These are phyloP conservation scores for Liquidambar formosana DNA, from an alignment of 164 flowering plant species.

Conservation along the genomic window DNA sequence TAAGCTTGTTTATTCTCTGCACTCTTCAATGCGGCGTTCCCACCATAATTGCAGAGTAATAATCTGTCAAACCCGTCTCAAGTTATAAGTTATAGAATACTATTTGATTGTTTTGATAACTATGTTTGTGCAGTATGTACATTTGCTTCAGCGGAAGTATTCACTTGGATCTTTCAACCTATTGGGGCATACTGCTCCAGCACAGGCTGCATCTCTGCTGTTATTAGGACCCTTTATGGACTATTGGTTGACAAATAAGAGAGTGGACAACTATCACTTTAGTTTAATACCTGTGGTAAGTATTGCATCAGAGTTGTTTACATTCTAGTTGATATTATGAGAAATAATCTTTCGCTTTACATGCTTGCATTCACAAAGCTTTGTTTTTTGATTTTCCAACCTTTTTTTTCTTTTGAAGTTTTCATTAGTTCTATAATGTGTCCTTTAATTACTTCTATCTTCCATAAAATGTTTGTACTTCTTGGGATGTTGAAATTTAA, in stretches of 20 bases:
- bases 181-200: slow-evolving; percentile 90
- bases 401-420: too few species aligned
- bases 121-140: slow-evolving; percentile 41
- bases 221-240: slow-evolving; percentile 78
- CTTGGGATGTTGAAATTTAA: too few species aligned
- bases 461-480: too few species aligned
- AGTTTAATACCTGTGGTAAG: slow-evolving; percentile 55
- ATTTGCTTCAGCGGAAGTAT: slow-evolving; percentile 53
- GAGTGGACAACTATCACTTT: slow-evolving; percentile 54
- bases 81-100: too few species aligned
- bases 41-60: too few species aligned
- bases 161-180: slow-evolving; percentile 82
- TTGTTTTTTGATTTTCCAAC: too few species aligned
- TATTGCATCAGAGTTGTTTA: background rate
- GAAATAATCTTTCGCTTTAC: background rate
- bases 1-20: too few species aligned
- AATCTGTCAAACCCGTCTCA: too few species aligned
- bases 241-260: slow-evolving; percentile 72
- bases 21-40: too few species aligned
- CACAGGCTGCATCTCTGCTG: slow-evolving; percentile 75
- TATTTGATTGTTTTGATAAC: background rate
- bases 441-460: too few species aligned
- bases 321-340: too few species aligned
- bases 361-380: background rate
- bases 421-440: too few species aligned